Evolutionary conservation across 2,329 filamentous ascomycete genomes (phyloP), one percentile per base, ranked within the genome.

Genomic region (Arachnopeziza araneosa): DNA sequence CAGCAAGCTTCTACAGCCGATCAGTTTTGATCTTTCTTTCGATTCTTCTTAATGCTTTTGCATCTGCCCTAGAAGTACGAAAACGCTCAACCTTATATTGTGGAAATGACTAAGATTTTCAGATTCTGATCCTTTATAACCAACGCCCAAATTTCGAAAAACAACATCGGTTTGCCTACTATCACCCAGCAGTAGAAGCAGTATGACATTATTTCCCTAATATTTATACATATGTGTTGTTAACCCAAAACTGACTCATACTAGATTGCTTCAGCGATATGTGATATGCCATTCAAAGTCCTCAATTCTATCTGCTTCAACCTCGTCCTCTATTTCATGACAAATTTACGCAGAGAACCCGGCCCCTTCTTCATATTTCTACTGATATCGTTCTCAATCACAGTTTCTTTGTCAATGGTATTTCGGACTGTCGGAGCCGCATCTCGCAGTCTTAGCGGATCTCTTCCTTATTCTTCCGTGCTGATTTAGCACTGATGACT

Each of bases 101-200:
- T 23, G 7, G 24, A 14, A 22, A 52, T 22, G 6, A 9, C 6
- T 52, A 52, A 52, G 7, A 22, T 21, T 44, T 44, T 17, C 51
- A 85, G 3, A 76, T 85, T 50, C 84, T 90, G 74, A 96, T 96
- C 24, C 69, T 79, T 7, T 80, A 78, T 62, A 72, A 72, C 3
- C 76, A 79, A 60, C 71, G 78, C 1, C 76, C 77, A 1, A 78
- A 80, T 52, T 74, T 80, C 10, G 76, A 96, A 72, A 96, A 96
- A 73, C 93, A 97, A 68, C 77, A 82, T 60, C 85, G 89, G 60
- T 96, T 96, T 72, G 91, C 91, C 19, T 80, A 96, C n/a, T 96
- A 96, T 68, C 93, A 96, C 68, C 91, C 93, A 0, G 92, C 88
- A 9, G 89, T 91, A 9, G 92, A 96, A 79, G 90, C 92, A 14